Conservation (phyloP, 257 asterid genomes). For the Ajuga chamaepitys region DNA sequence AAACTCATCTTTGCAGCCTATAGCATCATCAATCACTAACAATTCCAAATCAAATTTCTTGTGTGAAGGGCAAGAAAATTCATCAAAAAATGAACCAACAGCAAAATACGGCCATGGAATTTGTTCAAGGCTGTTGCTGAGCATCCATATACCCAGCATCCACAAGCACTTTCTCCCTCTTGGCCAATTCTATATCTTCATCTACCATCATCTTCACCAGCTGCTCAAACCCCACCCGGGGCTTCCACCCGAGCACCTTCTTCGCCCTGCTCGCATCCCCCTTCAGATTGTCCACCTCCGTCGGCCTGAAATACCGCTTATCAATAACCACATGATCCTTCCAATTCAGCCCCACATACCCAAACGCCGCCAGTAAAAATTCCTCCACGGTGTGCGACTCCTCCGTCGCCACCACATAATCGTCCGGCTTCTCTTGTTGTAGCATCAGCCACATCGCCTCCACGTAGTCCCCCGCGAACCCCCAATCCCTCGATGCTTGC, state of each 20-base stretch:
- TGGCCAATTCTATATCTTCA: slow-evolving; percentile 88
- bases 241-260: slow-evolving; percentile 79
- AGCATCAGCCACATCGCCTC: slow-evolving; percentile 99
- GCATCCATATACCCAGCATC: slow-evolving; percentile 97
- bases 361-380: slow-evolving; percentile 63
- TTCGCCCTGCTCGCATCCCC: slow-evolving; percentile 85
- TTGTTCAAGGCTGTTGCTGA: slow-evolving; percentile 82
- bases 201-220: slow-evolving; percentile 99
- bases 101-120: not conserved
- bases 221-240: slow-evolving; percentile 80
- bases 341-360: slow-evolving; percentile 82
- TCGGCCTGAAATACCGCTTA: slow-evolving; percentile 73
- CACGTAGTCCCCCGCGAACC: slow-evolving; percentile 92
- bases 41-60: not conserved
- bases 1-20: slow-evolving; percentile 5
- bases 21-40: not conserved
- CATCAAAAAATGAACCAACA: not conserved
- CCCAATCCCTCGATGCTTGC: slow-evolving; percentile 95
- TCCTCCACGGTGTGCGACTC: slow-evolving; percentile 96
- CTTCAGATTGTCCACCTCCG: slow-evolving; percentile 88
- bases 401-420: slow-evolving; percentile 96
- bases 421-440: slow-evolving; percentile 93
- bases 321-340: slow-evolving; percentile 87
- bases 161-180: slow-evolving; percentile 93
- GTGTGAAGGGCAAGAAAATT: no score